phyloP scores from a whole-genome alignment of 495 filamentous ascomycete species.

The Aspergillus leporis region DNA sequence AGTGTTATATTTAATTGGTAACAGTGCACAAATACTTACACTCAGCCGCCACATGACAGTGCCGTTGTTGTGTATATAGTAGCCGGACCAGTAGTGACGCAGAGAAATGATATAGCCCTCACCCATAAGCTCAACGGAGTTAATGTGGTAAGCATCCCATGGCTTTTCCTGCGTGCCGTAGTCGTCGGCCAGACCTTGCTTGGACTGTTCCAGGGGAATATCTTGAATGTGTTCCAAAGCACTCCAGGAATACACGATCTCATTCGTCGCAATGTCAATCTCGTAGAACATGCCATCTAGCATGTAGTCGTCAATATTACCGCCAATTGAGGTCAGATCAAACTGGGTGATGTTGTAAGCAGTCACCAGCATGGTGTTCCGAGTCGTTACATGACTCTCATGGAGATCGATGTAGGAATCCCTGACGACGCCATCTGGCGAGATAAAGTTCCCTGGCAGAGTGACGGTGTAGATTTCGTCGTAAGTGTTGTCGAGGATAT shows the following conservation, averaged over 20 bases:
- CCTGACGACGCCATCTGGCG: constrained; percentile 27
- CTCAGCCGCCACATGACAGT: constrained; percentile 40
- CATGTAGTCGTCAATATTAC: constrained; percentile 43
- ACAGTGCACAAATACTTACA: constrained; percentile 13
- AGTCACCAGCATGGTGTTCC: constrained; percentile 55
- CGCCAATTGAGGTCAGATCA: constrained; percentile 48
- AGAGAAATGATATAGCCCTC: constrained; percentile 42
- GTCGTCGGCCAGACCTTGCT: constrained; percentile 21
- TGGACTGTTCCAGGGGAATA: constrained; percentile 24
- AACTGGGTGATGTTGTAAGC: constrained; percentile 53
- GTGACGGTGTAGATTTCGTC: constrained; percentile 39
- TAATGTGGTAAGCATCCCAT: constrained; percentile 47
- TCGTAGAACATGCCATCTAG: constrained; percentile 49
- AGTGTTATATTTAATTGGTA: neutral
- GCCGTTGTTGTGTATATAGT: constrained; percentile 36
- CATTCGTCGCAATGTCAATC: constrained; percentile 39
- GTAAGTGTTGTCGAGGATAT: constrained; percentile 42
- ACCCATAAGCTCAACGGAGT: constrained; percentile 35
- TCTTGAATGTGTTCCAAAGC: constrained; percentile 29
- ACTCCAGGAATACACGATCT: constrained; percentile 37
- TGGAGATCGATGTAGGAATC: constrained; percentile 45
- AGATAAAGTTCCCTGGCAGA: constrained; percentile 29
- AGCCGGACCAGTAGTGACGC: constrained; percentile 38
- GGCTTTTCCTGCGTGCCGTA: constrained; percentile 30
- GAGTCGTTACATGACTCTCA: constrained; percentile 47